Evolutionary conservation across 106 monocot species (phyloP).

Genomic region (Dendrobium huoshanense): DNA sequence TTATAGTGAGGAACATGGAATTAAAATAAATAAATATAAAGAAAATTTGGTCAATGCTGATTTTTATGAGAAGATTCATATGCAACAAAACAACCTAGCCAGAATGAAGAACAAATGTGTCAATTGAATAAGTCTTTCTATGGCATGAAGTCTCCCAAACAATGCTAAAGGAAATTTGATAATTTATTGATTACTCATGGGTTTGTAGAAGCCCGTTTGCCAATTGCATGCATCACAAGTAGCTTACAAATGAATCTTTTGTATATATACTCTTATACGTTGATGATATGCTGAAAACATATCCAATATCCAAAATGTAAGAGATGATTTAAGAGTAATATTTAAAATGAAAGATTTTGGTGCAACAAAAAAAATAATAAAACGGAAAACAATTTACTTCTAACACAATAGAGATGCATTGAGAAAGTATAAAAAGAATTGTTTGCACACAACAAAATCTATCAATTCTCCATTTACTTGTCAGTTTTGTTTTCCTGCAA

Average conservation of each 20-base stretch:
- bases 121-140: neutral
- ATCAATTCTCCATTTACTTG: neutral
- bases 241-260: neutral
- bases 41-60: neutral
- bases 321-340: neutral
- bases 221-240: neutral
- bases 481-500: neutral
- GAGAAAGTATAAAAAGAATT: neutral
- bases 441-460: neutral
- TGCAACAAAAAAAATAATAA: neutral
- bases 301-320: neutral
- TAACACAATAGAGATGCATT: neutral
- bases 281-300: neutral
- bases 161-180: neutral
- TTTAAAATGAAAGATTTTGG: neutral
- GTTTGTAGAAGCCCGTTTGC: neutral
- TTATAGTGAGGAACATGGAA: too few relatives aligned
- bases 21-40: neutral
- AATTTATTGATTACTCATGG: neutral
- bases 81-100: neutral
- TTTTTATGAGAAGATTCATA: neutral
- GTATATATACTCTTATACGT: neutral
- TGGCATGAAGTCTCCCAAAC: neutral
- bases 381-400: neutral
- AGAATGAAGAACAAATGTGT: neutral